phyloP scores from a whole-genome alignment of 768 basidiomycete species.

The Obba rivulosa region DNA sequence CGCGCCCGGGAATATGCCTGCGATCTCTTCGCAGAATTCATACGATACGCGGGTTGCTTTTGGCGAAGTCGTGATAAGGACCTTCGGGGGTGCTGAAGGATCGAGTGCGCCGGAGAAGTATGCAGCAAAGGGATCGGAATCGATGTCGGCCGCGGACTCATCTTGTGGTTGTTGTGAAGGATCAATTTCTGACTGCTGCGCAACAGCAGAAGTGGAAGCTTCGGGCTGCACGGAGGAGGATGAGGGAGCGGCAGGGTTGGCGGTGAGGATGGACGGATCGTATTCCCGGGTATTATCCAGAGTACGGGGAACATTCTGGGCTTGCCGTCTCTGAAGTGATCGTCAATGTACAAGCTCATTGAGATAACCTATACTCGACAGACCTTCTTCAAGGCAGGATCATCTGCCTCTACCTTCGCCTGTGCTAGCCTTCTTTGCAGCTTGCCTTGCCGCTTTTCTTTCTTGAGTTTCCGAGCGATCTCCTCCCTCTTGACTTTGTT shows the following conservation, averaged over 20 bases:
- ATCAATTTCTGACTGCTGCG: conserved; percentile 9
- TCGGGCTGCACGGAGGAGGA: conserved; percentile 13
- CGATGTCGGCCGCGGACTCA: conserved; percentile 64
- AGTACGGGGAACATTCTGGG: conserved; percentile 84
- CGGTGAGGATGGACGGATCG: conserved; percentile 62
- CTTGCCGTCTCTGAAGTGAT: conserved; percentile 37
- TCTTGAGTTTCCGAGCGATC: conserved; percentile 64
- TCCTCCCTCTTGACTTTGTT: conserved; percentile 90
- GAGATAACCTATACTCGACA: conserved; percentile 9
- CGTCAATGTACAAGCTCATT: too few relatives aligned
- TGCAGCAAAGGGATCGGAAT: conserved; percentile 69
- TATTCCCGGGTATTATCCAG: conserved; percentile 91
- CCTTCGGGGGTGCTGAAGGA: conserved; percentile 73
- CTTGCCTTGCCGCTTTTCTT: conserved; percentile 74
- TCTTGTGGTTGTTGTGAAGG: conserved; percentile 34
- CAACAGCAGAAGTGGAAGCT: conserved; percentile 28
- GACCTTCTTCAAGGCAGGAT: conserved; percentile 78
- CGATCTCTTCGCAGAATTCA: conserved; percentile 88
- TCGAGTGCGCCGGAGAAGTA: conserved; percentile 69
- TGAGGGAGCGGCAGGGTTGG: conserved; percentile 34
- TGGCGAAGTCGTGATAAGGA: conserved; percentile 86
- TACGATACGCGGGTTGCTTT: conserved; percentile 87
- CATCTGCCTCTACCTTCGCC: conserved; percentile 70
- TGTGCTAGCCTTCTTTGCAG: conserved; percentile 73
- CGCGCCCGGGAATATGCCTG: conserved; percentile 86